Conservation (phyloP, 129 eudicot genomes). For the Chrysanthemum lavandulifolium region DNA sequence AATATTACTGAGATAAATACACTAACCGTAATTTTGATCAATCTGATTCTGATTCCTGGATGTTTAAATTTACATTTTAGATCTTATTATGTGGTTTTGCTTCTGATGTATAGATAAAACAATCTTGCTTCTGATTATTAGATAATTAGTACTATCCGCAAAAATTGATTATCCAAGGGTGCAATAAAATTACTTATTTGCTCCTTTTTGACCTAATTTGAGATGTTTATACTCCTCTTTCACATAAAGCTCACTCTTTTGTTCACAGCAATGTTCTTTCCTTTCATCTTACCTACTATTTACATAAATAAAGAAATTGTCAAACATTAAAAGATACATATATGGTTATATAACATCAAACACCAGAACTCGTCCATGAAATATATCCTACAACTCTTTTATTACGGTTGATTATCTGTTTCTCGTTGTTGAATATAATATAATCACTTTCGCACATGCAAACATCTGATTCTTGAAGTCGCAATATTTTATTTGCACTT, state of each 20-base stretch:
- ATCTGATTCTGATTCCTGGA: no score
- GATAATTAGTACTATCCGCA: neutral
- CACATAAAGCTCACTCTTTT: neutral
- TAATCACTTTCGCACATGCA: neutral
- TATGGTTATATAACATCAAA: neutral
- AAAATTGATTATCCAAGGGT: neutral
- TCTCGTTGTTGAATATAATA: neutral
- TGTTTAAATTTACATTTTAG: no score
- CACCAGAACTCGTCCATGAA: neutral
- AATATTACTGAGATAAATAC: no score
- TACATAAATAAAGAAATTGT: neutral
- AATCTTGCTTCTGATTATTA: no score
- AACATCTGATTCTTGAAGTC: constrained; percentile 4
- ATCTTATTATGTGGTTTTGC: no score
- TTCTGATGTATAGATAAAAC: no score
- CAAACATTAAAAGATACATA: neutral
- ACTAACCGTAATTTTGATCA: no score
- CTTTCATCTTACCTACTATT: neutral
- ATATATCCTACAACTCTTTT: no score
- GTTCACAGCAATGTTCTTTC: neutral
- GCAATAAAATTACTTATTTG: neutral
- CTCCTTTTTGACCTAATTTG: neutral
- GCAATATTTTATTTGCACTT: neutral
- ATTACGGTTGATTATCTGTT: neutral
- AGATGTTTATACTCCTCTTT: neutral